These are phyloP conservation scores for Acorus calamus DNA, from an alignment of 106 monocot genomes.

Conservation along the genomic window DNA sequence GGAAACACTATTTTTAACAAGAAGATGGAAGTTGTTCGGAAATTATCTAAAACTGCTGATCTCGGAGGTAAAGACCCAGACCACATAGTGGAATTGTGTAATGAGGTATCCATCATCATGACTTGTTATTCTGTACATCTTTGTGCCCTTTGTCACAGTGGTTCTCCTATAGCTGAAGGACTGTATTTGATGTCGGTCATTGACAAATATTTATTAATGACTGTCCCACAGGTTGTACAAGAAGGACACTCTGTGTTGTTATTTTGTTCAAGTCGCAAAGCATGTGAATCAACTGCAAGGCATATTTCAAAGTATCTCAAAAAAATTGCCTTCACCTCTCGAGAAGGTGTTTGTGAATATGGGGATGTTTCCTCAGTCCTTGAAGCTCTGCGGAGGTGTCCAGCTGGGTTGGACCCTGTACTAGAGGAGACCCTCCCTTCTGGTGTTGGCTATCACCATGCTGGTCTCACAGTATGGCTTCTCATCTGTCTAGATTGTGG, in stretches of 20 bases:
- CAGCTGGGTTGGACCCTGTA: slow-evolving; percentile 82
- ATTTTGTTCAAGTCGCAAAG: slow-evolving; percentile 97
- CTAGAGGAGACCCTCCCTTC: slow-evolving; percentile 81
- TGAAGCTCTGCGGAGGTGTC: slow-evolving; percentile 70
- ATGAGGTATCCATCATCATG: slow-evolving; percentile 52
- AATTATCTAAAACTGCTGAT: slow-evolving; percentile 52
- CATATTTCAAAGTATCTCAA: slow-evolving; percentile 65
- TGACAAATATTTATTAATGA: background rate
- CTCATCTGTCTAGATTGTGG: background rate
- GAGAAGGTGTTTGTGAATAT: slow-evolving; percentile 32
- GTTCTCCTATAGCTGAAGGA: background rate
- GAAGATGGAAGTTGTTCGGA: slow-evolving; percentile 59
- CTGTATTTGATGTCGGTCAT: background rate
- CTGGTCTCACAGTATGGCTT: slow-evolving; percentile 77
- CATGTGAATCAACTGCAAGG: slow-evolving; percentile 90
- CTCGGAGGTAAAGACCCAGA: slow-evolving; percentile 94
- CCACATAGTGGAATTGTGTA: slow-evolving; percentile 87
- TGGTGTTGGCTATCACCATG: slow-evolving; percentile 99
- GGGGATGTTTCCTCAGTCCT: slow-evolving; percentile 52
- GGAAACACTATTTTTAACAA: slow-evolving; percentile 74
- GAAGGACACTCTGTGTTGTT: slow-evolving; percentile 91
- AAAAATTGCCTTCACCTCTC: slow-evolving; percentile 14
- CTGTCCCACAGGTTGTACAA: slow-evolving; percentile 58
- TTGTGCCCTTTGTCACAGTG: background rate
- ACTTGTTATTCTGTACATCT: too few relatives aligned